Evolutionary conservation across 1,284 basidiomycete species (phyloP), one percentile per base, ranked within the genome.

Genomic region (Chalciporus sp.): DNA sequence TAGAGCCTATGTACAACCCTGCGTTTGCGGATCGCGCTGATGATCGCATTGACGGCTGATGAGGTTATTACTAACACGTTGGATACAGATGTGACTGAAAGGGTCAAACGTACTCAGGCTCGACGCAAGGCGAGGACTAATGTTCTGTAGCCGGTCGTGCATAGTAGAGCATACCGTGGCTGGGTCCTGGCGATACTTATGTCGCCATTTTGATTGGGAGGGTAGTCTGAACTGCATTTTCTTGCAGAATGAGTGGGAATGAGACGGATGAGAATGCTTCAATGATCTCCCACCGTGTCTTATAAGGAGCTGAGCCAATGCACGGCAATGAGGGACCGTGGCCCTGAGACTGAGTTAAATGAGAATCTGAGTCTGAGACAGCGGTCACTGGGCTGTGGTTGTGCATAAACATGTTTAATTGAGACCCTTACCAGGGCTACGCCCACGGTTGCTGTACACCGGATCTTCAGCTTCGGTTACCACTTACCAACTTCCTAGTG

Each of bases 101-200:
- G 31, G 14, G 14, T 16, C 12, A 23, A 42, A 47, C 60, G 4
- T 29, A 69, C 67, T 48, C 23, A 72, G 52, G 35, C 42, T 61
- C 2, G 69, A 71, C 7, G 70, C 69, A 39, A 69, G 57, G 37
- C 69, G 59, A 40, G 64, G 54, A 51, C 63, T 71, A 19, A 69
- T 58, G 43, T 57, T 69, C 50, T 63, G 64, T 11, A 72, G 49
- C 45, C 52, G 58, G 33, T 47, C 23, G 44, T 59, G 64, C 42
- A 64, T 51, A 7, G 53, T 9, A 29, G 70, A 72, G n/a, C 53
- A 72, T 51, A 69, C 37, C 8, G 67, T 69, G 16, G 70, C 66
- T 29, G 69, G 70, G 42, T 69, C 67, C 5, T 60, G 49, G 26
- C 59, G 20, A 28, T 68, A 70, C 41, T 51, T 51, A 46, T 71